Evolutionary conservation across 75 land plant species (phyloP).

Genomic region (Gnetum montanum): DNA sequence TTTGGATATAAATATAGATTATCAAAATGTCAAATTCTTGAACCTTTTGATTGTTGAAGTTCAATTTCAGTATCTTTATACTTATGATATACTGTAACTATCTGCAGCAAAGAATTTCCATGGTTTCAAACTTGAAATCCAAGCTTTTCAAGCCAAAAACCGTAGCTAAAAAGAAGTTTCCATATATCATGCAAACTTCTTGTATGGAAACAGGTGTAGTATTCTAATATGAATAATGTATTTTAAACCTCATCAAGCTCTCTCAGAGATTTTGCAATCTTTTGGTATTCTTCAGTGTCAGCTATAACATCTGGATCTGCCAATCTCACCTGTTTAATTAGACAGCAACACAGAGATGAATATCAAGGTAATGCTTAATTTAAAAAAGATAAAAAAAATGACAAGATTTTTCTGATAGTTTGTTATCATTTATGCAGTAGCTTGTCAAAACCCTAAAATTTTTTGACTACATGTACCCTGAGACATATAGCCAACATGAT

Average conservation of each 20-base stretch:
- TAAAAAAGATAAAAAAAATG: too few species aligned
- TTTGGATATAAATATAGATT: too few species aligned
- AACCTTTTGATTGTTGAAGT: conserved; percentile 78
- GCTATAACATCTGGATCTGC: conserved; percentile 95
- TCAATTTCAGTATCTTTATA: conserved; percentile 77
- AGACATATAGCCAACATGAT: too few species aligned
- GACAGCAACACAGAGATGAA: conserved; percentile 7
- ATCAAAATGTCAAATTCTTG: background rate
- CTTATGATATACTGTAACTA: conserved; percentile 52
- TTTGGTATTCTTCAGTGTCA: conserved; percentile 84
- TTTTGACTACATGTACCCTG: too few species aligned
- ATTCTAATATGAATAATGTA: background rate
- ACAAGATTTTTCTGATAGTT: too few species aligned
- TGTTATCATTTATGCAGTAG: too few species aligned
- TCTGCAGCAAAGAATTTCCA: too few species aligned
- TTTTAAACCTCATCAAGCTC: conserved; percentile 80
- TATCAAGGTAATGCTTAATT: too few species aligned
- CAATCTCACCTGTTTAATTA: conserved; percentile 77
- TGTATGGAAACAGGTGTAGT: too few species aligned
- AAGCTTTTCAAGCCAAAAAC: background rate
- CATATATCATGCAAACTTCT: too few species aligned
- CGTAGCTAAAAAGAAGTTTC: background rate
- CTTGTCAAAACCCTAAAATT: too few species aligned
- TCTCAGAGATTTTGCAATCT: conserved; percentile 78
- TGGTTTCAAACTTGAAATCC: background rate